Percentiles rank a stretch among this genome's conserved stretches.
These are phyloP conservation scores for Xerocomellus amylosporus DNA, from an alignment of 768 basidiomycete species.

Conservation along the genomic window DNA sequence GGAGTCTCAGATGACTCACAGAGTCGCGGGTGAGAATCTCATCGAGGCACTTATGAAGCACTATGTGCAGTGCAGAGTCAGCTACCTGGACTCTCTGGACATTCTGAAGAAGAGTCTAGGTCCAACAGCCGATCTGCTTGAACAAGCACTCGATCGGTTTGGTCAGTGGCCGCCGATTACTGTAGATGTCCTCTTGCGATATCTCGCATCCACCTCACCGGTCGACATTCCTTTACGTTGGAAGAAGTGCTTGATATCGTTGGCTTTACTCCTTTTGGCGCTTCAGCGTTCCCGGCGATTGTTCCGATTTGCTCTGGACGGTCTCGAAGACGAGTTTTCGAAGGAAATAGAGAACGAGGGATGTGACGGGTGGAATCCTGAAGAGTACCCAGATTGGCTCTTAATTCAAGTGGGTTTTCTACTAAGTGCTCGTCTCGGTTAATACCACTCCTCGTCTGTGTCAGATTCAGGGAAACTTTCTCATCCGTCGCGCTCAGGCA, in stretches of 20 bases:
- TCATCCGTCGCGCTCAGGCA: too few relatives aligned
- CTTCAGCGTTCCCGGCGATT: not conserved
- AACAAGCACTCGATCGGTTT: not conserved
- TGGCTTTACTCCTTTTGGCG: not conserved
- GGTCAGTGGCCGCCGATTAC: not conserved
- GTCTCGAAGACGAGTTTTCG: not conserved
- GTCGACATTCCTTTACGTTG: not conserved
- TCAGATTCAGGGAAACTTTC: not conserved
- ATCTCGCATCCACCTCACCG: not conserved
- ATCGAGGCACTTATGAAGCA: not conserved
- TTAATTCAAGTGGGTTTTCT: not conserved
- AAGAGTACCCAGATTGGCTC: not conserved
- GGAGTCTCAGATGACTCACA: not conserved
- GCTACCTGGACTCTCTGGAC: not conserved
- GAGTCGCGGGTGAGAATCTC: not conserved
- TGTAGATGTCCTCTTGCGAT: not conserved
- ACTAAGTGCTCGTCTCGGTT: not conserved
- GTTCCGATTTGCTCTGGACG: not conserved
- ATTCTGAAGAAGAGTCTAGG: not conserved
- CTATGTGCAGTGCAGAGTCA: not conserved
- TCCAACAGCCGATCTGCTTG: constrained; percentile 7
- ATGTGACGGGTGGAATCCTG: not conserved
- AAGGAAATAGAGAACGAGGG: not conserved
- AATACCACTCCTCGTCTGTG: constrained; percentile 26
- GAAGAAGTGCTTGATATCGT: not conserved